phyloP scores from a whole-genome alignment of 225 moss, liverwort and hornwort species.

The Marchantia paleacea region DNA sequence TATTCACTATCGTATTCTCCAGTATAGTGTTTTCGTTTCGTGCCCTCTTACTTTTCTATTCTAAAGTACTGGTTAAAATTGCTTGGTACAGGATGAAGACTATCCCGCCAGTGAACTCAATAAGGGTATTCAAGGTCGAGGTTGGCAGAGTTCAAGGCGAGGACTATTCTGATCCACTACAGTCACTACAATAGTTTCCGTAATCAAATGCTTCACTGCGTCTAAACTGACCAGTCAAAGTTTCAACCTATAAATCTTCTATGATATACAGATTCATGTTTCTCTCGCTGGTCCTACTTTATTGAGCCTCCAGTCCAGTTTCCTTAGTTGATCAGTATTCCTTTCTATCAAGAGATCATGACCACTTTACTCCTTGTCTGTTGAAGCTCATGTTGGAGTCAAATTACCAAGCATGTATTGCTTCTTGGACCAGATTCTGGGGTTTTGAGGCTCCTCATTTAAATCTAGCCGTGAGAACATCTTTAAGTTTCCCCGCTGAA shows the following conservation, averaged over 20 bases:
- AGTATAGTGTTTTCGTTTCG: no score
- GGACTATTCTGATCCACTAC: background rate
- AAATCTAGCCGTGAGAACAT: background rate
- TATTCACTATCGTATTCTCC: no score
- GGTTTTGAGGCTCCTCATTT: background rate
- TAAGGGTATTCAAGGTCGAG: constrained; percentile 68
- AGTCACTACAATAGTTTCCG: no score
- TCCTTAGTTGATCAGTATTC: background rate
- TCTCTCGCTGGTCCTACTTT: background rate
- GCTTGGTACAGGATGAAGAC: constrained; percentile 57
- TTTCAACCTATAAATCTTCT: background rate
- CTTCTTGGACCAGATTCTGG: background rate
- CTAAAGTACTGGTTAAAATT: background rate
- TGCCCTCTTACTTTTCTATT: background rate
- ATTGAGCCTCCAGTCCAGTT: background rate
- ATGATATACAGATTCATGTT: background rate
- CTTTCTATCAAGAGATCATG: background rate
- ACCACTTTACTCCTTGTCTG: background rate
- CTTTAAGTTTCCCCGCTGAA: background rate
- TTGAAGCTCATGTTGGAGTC: background rate
- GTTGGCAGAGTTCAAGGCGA: constrained; percentile 95
- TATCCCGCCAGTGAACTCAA: constrained; percentile 64
- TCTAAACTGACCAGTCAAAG: background rate
- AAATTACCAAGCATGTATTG: background rate
- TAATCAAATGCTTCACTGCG: no score